phyloP scores from a whole-genome alignment of 306 rosid species.

The Sicyos baderoa region DNA sequence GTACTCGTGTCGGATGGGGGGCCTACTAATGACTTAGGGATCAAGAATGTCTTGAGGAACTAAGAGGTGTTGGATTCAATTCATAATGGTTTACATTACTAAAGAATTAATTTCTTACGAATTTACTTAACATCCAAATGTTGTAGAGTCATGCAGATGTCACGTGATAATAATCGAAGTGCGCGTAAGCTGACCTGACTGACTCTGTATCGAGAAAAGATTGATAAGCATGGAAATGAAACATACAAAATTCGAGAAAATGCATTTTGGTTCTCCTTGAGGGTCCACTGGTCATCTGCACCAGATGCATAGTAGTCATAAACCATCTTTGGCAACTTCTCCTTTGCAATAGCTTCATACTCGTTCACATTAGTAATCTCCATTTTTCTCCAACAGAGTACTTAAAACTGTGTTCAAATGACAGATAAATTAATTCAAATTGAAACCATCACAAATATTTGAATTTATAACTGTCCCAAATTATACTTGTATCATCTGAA shows the following conservation, averaged over 20 bases:
- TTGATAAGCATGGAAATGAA: neutral
- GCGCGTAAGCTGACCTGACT: too few relatives aligned
- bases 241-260: constrained; percentile 82
- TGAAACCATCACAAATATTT: neutral
- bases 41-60: too few relatives aligned
- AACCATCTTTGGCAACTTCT: constrained; percentile 83
- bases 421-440: neutral
- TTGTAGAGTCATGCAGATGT: too few relatives aligned
- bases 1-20: too few relatives aligned
- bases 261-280: constrained; percentile 66
- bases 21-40: too few relatives aligned
- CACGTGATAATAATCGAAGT: too few relatives aligned
- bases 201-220: too few relatives aligned
- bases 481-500: too few relatives aligned
- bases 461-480: neutral
- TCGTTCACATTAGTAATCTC: constrained; percentile 76
- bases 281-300: constrained; percentile 96
- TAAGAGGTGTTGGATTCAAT: too few relatives aligned
- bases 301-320: constrained; percentile 92
- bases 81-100: too few relatives aligned
- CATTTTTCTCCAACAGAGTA: constrained; percentile 25
- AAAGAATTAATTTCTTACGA: too few relatives aligned
- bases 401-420: neutral
- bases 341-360: constrained; percentile 75
- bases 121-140: too few relatives aligned